Base-by-base conservation (phyloP, 148 eudicot genomes). In the Cornus controversa region DNA sequence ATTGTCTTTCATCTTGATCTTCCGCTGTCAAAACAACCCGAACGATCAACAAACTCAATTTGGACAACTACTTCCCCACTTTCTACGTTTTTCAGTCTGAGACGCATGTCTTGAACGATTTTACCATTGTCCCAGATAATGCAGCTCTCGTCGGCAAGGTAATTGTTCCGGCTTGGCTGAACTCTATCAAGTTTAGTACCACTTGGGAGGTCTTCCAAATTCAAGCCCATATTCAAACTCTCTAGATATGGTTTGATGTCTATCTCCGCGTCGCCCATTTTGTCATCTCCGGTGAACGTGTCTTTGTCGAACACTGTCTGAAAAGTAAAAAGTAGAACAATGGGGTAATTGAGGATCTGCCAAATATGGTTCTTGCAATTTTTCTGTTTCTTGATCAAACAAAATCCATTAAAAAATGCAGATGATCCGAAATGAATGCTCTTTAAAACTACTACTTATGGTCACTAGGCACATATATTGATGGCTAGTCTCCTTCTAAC, bases 61-160 rank as follows among this genome's bases (percentile, higher is more conserved):
- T 86, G 89, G 74, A 91, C n/a, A 47, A 80, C 82, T 2, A 91
- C 82, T 77, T 93, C 84, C 6, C 98, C 98, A 20, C 85, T 72
- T 70, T 81, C 83, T 6, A 82, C 92, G 24, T 87, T 77, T 57
- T 78, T 84, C 71, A 93, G 69, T 71, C 85, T 82, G 1, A 93
- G 90, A 76, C 26, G 16, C 96, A 93, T 89, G 75, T 87, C 82
- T 75, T 93, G 96, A 5, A 79, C 75, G 63, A 91, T 67, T 66
- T 89, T 93, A 8, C 96, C 94, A n/a, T 90, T 82, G 66, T 76
- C 78, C 89, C 90, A 91, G 28, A 86, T 60, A 7, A 93, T 69
- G 67, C 77, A 77, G 82, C 98, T 93, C 74, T 83, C 91, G 1
- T 87, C 86, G 3, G 88, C 78, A n/a, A 91, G 58, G 80, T 82